Evolutionary conservation across 805 yeast genomes (phyloP), one percentile per base, ranked within the genome.

Genomic region (Blastobotrys attinorum): DNA sequence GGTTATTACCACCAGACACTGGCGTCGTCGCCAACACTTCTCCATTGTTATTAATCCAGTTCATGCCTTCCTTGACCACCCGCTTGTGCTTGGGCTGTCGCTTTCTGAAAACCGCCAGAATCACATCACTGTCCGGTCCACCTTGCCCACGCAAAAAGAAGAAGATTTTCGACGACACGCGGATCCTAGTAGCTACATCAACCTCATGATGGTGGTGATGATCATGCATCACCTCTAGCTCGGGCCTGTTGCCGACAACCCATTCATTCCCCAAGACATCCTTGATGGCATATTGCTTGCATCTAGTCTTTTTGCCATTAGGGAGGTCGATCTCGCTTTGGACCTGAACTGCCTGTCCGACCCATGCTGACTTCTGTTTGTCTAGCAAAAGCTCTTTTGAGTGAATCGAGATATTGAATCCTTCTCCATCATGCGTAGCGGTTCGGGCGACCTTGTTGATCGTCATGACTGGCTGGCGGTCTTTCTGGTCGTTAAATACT

Each of bases 61-160:
- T 31, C 21, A 31, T 15, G 3, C 39, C 29, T 31, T 44, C 49
- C 44, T 25, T 39, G 25, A 44, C 17, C 22, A 47, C 34, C 16
- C 49, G 39, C 40, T 44, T 47, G 18, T 33, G 47, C 16, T 39
- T 40, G 4, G 48, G 51, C 16, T 38, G 27, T 22, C 52, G 37
- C 25, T 52, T 37, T 21, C 49, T 39, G 10, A 44, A 17, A 27
- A 46, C 42, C 1, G 47, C 49, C 34, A 48, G 39, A 6, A 47
- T 38, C 20, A 27, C 22, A 15, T 44, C 46, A 15, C 27, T 22
- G 31, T 15, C 29, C n/a, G 45, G 38, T 17, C 45, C 44, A 10
- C 18, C 23, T 10, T 20, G 5, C 4, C 35, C 38, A 8, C 34
- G 29, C 15, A 22, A 21, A 15, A 37, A 46, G 35, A 46, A 43